phyloP scores from a whole-genome alignment of 2,329 filamentous ascomycete genomes.

The Cladosporium oxysporum region DNA sequence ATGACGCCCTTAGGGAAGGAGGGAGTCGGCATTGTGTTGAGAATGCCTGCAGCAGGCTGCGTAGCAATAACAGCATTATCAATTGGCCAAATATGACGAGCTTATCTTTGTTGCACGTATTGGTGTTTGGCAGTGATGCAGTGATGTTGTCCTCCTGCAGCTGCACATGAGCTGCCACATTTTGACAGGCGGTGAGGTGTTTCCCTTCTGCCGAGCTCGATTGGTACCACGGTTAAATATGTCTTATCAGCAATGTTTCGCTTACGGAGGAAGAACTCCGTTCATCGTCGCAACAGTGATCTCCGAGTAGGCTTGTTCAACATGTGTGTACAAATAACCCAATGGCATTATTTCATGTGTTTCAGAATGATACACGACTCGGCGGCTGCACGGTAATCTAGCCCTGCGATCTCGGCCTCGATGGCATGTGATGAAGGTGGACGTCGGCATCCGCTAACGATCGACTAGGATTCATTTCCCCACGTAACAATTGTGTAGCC shows the following conservation, averaged over 20 bases:
- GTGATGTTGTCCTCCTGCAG: conserved; percentile 1
- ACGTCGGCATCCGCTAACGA: conserved; percentile 13
- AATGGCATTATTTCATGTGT: not conserved
- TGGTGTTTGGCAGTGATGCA: conserved; percentile 1
- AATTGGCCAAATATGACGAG: not conserved
- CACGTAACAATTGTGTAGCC: not conserved
- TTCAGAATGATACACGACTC: not conserved
- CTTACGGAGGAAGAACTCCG: not conserved
- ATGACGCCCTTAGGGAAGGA: conserved; percentile 22
- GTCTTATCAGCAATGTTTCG: not conserved
- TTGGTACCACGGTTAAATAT: not conserved
- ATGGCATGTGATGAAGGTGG: conserved; percentile 9
- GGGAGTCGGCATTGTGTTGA: not conserved
- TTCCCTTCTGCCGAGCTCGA: not conserved
- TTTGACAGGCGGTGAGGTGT: conserved; percentile 1
- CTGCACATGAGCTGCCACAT: conserved; percentile 4
- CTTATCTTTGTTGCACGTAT: conserved; percentile 4
- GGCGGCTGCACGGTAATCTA: not conserved
- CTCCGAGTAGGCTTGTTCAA: not conserved
- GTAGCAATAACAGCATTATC: not conserved
- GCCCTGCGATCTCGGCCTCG: not conserved
- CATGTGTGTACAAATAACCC: not conserved
- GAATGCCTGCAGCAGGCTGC: not conserved
- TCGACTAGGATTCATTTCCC: conserved; percentile 6
- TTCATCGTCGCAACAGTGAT: not conserved